These are phyloP conservation scores for Diaporthe nobilis DNA, from an alignment of 2,329 filamentous ascomycete species.

Conservation along the genomic window DNA sequence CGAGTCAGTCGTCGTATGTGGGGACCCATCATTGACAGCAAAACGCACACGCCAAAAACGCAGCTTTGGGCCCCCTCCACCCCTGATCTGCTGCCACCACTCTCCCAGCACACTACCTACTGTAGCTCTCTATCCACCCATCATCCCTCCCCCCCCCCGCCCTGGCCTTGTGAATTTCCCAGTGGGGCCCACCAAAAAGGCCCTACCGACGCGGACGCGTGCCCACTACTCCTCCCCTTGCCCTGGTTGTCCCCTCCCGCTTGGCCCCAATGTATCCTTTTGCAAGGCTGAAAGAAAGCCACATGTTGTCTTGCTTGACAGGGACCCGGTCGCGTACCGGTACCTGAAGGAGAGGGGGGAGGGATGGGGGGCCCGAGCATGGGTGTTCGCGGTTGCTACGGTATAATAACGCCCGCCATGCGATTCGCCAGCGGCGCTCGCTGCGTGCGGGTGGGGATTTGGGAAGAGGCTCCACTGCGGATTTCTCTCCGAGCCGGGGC, in stretches of 20 bases:
- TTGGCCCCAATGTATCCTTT: constrained; percentile 11
- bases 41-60: background rate
- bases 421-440: constrained; percentile 7
- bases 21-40: constrained; percentile 18
- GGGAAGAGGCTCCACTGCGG: background rate
- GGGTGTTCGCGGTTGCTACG: background rate
- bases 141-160: background rate
- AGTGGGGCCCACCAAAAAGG: background rate
- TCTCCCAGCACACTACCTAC: background rate
- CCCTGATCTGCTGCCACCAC: constrained; percentile 19
- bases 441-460: background rate
- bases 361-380: background rate
- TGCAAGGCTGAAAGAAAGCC: constrained; percentile 30
- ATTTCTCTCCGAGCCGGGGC: constrained; percentile 24
- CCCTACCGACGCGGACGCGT: background rate
- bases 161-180: constrained; percentile 27
- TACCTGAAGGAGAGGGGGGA: background rate
- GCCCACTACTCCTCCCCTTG: no score
- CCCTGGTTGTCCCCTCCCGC: no score
- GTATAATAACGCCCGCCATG: constrained; percentile 7
- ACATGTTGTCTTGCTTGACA: constrained; percentile 1
- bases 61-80: background rate
- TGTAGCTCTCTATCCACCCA: background rate
- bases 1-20: constrained; percentile 24
- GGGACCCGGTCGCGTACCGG: constrained; percentile 9